phyloP scores from a whole-genome alignment of 208 protist genomes.

The Trypanosoma rangeli region DNA sequence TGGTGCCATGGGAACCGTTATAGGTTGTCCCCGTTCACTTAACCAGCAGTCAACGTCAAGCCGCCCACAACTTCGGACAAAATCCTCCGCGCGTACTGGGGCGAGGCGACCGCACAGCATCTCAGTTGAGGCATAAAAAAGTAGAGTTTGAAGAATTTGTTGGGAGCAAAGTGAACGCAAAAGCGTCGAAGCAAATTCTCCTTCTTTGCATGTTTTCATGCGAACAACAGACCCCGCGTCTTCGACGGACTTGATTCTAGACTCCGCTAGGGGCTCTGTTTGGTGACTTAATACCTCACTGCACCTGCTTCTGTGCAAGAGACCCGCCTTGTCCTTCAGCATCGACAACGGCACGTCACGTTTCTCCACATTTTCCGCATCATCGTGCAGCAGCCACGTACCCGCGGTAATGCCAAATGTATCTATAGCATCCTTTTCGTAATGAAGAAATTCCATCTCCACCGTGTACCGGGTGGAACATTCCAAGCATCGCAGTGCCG shows the following conservation, averaged over 20 bases:
- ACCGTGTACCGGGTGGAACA: constrained; percentile 3
- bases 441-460: constrained; percentile 17
- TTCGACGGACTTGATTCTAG: background rate
- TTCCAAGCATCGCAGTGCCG: constrained; percentile 1
- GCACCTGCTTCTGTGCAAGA: constrained; percentile 4
- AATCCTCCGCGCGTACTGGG: constrained; percentile 16
- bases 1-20: constrained; percentile 20
- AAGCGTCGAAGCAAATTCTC: background rate
- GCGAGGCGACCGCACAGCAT: constrained; percentile 6
- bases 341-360: constrained; percentile 10
- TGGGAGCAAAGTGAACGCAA: constrained; percentile 16
- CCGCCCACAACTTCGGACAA: constrained; percentile 26
- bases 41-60: constrained; percentile 24
- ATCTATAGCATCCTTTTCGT: background rate
- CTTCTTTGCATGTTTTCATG: background rate
- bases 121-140: constrained; percentile 9
- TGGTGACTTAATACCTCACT: background rate
- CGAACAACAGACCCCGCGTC: constrained; percentile 5
- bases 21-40: constrained; percentile 3
- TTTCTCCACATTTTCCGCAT: constrained; percentile 16
- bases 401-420: constrained; percentile 5
- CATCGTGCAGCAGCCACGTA: constrained; percentile 18
- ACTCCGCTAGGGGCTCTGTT: background rate
- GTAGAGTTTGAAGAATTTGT: constrained; percentile 21
- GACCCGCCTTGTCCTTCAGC: constrained; percentile 14